These are phyloP conservation scores for Coemansia sp. DNA, from an alignment of 371 early-diverging fungal species.

Conservation along the genomic window DNA sequence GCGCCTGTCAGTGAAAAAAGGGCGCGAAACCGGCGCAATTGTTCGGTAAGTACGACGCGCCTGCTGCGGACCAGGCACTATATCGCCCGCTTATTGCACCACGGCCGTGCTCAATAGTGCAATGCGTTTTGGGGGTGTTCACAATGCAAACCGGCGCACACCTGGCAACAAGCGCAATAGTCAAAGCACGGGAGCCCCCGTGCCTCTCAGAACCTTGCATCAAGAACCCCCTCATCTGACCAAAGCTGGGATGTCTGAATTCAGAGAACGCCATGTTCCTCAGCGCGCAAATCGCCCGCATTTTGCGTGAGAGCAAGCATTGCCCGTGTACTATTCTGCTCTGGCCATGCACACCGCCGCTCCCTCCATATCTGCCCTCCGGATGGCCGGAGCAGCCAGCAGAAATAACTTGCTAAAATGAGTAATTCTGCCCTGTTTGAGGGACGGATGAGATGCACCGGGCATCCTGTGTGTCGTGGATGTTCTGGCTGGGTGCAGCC, in stretches of 20 bases:
- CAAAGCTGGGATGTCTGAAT: background rate
- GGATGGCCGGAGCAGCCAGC: background rate
- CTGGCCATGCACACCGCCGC: constrained; percentile 1
- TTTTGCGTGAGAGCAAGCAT: constrained; percentile 9
- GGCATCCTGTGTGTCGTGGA: too few relatives aligned
- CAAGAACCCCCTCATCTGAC: constrained; percentile 10
- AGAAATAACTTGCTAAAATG: background rate
- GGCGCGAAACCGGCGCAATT: too few relatives aligned
- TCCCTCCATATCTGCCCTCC: background rate
- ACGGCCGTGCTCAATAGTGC: too few relatives aligned
- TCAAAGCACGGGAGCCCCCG: background rate
- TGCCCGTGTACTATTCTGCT: constrained; percentile 4
- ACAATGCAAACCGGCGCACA: background rate
- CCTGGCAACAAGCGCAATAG: constrained; percentile 2
- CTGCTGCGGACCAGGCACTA: too few relatives aligned
- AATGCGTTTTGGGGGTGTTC: too few relatives aligned
- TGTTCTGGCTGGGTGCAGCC: background rate
- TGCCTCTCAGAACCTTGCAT: background rate
- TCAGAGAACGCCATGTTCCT: background rate
- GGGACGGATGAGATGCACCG: too few relatives aligned
- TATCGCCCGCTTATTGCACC: too few relatives aligned
- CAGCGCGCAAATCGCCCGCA: background rate
- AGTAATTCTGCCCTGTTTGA: too few relatives aligned
- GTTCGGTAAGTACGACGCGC: too few relatives aligned
- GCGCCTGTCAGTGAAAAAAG: too few relatives aligned